Evolutionary conservation across 176 grass and related monocot species (phyloP).

Genomic region (Rhynchospora breviuscula): DNA sequence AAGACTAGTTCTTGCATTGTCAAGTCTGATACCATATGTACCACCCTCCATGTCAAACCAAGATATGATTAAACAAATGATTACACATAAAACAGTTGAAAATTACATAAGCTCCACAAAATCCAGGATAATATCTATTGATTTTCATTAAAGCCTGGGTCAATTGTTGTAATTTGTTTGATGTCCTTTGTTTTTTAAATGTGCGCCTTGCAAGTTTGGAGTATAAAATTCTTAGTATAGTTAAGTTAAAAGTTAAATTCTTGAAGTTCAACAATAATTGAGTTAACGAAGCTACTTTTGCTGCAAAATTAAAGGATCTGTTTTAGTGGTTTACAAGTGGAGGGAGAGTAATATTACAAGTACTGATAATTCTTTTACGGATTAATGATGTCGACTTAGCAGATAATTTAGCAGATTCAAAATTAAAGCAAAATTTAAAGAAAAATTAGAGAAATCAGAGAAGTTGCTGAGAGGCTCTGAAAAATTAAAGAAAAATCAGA

Average conservation of each 20-base stretch:
- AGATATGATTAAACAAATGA: background rate
- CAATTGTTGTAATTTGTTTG: background rate
- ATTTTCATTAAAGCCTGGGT: background rate
- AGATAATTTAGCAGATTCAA: too few species aligned
- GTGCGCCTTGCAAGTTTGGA: background rate
- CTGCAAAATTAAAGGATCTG: background rate
- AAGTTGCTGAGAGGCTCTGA: too few species aligned
- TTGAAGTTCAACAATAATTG: background rate
- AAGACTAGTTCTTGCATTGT: too few species aligned
- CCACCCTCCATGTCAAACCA: background rate
- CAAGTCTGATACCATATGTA: background rate
- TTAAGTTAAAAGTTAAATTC: background rate
- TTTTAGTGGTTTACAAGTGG: background rate
- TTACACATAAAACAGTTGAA: background rate
- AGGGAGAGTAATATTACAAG: background rate
- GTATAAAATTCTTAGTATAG: background rate
- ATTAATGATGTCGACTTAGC: too few species aligned
- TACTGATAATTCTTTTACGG: too few species aligned
- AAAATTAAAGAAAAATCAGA: too few species aligned
- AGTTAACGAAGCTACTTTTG: background rate
- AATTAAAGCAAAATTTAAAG: too few species aligned
- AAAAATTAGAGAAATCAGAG: too few species aligned
- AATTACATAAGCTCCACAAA: background rate
- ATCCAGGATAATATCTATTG: too few species aligned
- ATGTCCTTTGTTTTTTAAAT: background rate